A percentile compares a stretch with the other conserved stretches of the same genome.
Evolutionary conservation across 2,329 filamentous ascomycete species (phyloP).

Genomic region (Exophiala calicioides): DNA sequence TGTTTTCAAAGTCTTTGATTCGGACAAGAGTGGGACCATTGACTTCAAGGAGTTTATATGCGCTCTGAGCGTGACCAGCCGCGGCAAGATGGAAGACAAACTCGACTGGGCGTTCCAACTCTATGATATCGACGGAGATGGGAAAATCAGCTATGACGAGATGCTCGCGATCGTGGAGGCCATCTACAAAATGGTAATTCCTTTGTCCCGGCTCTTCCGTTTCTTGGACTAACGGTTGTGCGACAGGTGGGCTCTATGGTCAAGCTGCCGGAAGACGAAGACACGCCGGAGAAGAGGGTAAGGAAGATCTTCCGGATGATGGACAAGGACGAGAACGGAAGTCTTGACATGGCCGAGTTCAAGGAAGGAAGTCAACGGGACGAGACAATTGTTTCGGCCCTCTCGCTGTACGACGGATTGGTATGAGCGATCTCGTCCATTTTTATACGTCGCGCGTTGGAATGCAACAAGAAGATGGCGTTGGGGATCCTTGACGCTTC

Average conservation of each 20-base stretch:
- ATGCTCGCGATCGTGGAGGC: constrained; percentile 99
- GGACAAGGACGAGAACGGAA: constrained; percentile 99
- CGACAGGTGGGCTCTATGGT: constrained; percentile 95
- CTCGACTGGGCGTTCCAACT: constrained; percentile 99
- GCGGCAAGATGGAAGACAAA: constrained; percentile 99
- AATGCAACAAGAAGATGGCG: constrained; percentile 1
- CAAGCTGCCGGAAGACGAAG: constrained; percentile 96
- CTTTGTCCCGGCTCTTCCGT: background rate
- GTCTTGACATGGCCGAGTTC: constrained; percentile 95
- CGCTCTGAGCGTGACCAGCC: constrained; percentile 91
- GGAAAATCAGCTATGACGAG: constrained; percentile 98
- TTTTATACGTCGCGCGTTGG: background rate
- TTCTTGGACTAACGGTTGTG: constrained; percentile 5
- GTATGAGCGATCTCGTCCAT: constrained; percentile 71
- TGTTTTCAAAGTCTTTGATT: constrained; percentile 98
- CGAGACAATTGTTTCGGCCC: constrained; percentile 95
- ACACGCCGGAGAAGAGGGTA: constrained; percentile 97
- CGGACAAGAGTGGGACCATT: constrained; percentile 94
- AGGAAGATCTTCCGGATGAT: constrained; percentile 99
- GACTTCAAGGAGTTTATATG: constrained; percentile 99
- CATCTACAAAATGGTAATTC: constrained; percentile 95
- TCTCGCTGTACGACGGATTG: constrained; percentile 93
- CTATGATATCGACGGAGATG: constrained; percentile 98
- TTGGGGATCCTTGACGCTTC: background rate
- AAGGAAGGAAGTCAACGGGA: constrained; percentile 99